Evolutionary conservation across 2,329 filamentous ascomycete species (phyloP).

Genomic region (Lachnellula cervina): DNA sequence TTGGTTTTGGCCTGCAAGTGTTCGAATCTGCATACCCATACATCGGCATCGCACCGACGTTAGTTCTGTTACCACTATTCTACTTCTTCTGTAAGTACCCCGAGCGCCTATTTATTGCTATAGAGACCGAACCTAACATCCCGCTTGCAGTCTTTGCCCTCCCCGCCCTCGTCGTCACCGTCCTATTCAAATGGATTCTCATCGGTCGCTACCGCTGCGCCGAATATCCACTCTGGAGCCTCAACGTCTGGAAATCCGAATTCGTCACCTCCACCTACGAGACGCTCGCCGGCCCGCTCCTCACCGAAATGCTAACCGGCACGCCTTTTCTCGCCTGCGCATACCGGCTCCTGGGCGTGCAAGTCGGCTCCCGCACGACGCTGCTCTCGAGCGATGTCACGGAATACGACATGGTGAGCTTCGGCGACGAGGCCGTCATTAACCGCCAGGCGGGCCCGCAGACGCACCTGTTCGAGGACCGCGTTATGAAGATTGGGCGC

Average conservation of each 20-base stretch:
- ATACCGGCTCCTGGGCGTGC: background rate
- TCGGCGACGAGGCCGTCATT: background rate
- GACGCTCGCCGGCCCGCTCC: background rate
- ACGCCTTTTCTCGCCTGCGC: background rate
- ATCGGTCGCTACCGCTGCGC: constrained; percentile 2
- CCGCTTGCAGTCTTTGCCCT: constrained; percentile 1
- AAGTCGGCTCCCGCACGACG: background rate
- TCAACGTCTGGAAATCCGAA: constrained; percentile 2
- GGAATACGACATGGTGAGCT: constrained; percentile 5
- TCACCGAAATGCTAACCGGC: background rate
- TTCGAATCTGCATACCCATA: background rate
- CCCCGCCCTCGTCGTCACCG: background rate
- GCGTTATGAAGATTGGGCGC: constrained; percentile 3
- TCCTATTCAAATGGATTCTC: constrained; percentile 6
- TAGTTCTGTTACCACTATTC: background rate
- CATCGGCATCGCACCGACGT: background rate
- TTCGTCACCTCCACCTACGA: constrained; percentile 4
- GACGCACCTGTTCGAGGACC: constrained; percentile 5
- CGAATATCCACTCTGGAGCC: constrained; percentile 4
- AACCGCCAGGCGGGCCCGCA: constrained; percentile 1
- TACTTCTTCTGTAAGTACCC: background rate
- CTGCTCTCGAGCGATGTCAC: constrained; percentile 5
- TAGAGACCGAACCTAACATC: background rate
- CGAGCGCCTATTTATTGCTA: background rate
- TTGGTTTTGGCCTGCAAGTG: constrained; percentile 3